These are phyloP conservation scores for Pilobolus umbonatus DNA, from an alignment of 192 early-diverging fungal genomes.

Conservation along the genomic window DNA sequence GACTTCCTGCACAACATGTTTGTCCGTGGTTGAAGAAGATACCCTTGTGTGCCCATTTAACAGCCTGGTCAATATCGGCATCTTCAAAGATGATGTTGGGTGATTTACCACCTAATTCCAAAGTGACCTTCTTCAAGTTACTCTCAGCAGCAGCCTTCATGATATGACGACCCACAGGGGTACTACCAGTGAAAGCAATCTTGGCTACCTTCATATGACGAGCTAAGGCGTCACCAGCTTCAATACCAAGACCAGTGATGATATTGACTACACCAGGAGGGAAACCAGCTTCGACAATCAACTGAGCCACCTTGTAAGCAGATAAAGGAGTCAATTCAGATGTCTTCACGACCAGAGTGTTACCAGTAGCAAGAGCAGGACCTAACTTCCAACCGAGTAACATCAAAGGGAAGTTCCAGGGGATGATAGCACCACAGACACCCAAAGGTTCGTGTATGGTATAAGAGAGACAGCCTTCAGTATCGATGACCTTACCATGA, in stretches of 20 bases:
- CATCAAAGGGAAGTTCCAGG: conserved; percentile 71
- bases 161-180: conserved; percentile 59
- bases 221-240: conserved; percentile 64
- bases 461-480: conserved; percentile 47
- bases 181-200: conserved; percentile 78
- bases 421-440: conserved; percentile 73
- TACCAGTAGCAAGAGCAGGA: conserved; percentile 73
- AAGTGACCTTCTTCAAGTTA: conserved; percentile 68
- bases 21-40: conserved; percentile 85
- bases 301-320: conserved; percentile 56
- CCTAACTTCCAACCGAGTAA: conserved; percentile 81
- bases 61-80: conserved; percentile 68
- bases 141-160: conserved; percentile 53
- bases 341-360: conserved; percentile 74
- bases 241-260: conserved; percentile 69
- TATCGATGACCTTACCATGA: conserved; percentile 45
- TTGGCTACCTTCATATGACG: conserved; percentile 61
- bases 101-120: conserved; percentile 91
- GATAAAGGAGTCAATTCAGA: conserved; percentile 65
- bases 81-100: conserved; percentile 78
- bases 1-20: conserved; percentile 71
- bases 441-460: conserved; percentile 62
- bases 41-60: conserved; percentile 59
- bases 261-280: conserved; percentile 82
- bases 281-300: conserved; percentile 66